Evolutionary conservation across 768 basidiomycete genomes (phyloP).

Genomic region (Pisolithus microcarpus): DNA sequence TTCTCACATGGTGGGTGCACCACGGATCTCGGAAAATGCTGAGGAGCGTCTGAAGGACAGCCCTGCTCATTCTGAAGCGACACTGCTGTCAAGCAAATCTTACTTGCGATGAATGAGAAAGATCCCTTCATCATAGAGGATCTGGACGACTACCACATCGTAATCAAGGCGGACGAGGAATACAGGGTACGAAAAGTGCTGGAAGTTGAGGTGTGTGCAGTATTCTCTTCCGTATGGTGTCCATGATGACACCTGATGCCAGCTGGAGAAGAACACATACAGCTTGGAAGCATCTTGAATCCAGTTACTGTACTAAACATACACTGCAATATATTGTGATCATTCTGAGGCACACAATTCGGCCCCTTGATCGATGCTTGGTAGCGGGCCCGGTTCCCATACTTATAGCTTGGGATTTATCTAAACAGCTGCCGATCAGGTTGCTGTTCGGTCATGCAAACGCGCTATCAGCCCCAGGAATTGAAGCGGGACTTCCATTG

Average conservation of each 20-base stretch:
- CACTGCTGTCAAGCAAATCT: constrained; percentile 83
- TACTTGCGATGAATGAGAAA: constrained; percentile 75
- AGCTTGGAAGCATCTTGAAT: constrained; percentile 42
- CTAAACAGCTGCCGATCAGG: no score
- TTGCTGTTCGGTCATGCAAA: no score
- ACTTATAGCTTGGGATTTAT: no score
- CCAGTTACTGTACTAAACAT: neutral
- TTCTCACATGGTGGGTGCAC: constrained; percentile 55
- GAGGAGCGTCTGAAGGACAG: neutral
- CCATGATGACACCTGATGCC: constrained; percentile 3
- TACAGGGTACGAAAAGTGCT: constrained; percentile 64
- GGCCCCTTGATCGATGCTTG: no score
- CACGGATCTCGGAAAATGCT: neutral
- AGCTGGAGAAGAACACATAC: constrained; percentile 87
- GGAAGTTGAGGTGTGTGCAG: constrained; percentile 59
- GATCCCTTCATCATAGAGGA: constrained; percentile 81
- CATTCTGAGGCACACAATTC: no score
- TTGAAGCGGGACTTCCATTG: no score
- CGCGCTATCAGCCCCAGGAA: no score
- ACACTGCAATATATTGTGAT: no score
- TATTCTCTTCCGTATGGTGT: neutral
- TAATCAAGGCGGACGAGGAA: constrained; percentile 79
- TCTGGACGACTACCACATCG: constrained; percentile 74
- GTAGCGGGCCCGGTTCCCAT: no score
- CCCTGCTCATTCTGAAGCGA: constrained; percentile 42